A percentile compares a stretch with the other conserved stretches of the same genome.
Conservation (phyloP, 225 moss, liverwort and hornwort species). For the Physcomitrellopsis africana region DNA sequence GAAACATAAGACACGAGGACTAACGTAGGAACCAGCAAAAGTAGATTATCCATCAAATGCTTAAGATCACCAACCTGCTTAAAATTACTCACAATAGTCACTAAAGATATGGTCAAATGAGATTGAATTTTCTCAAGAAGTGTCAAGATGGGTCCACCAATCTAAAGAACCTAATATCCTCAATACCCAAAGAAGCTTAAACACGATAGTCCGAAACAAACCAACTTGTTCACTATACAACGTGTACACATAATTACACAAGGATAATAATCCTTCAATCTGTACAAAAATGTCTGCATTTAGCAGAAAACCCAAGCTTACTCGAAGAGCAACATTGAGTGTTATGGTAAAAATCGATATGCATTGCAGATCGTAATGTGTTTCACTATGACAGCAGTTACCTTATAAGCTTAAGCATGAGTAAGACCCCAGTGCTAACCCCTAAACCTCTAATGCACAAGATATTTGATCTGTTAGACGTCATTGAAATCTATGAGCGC, state of each 20-base stretch:
- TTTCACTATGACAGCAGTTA: slow-evolving; percentile 24
- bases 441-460: slow-evolving; percentile 21
- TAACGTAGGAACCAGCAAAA: slow-evolving; percentile 13
- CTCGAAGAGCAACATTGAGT: slow-evolving; percentile 33
- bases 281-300: slow-evolving; percentile 29
- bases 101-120: slow-evolving; percentile 8
- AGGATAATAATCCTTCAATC: slow-evolving; percentile 39
- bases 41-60: slow-evolving; percentile 2
- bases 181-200: background rate
- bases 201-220: slow-evolving; percentile 15
- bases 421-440: slow-evolving; percentile 17
- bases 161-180: slow-evolving; percentile 14
- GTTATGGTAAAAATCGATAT: slow-evolving; percentile 28
- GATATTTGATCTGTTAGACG: slow-evolving; percentile 6
- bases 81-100: background rate
- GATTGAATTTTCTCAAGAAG: no score
- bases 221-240: slow-evolving; percentile 27
- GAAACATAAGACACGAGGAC: background rate
- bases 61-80: background rate
- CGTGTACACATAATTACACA: slow-evolving; percentile 31
- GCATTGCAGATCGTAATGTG: slow-evolving; percentile 26
- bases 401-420: slow-evolving; percentile 22
- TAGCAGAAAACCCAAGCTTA: slow-evolving; percentile 29
- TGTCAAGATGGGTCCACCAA: background rate
- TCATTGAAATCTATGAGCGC: slow-evolving; percentile 6